phyloP scores from a whole-genome alignment of 2,329 filamentous ascomycete species.

The Cytospora piceae region DNA sequence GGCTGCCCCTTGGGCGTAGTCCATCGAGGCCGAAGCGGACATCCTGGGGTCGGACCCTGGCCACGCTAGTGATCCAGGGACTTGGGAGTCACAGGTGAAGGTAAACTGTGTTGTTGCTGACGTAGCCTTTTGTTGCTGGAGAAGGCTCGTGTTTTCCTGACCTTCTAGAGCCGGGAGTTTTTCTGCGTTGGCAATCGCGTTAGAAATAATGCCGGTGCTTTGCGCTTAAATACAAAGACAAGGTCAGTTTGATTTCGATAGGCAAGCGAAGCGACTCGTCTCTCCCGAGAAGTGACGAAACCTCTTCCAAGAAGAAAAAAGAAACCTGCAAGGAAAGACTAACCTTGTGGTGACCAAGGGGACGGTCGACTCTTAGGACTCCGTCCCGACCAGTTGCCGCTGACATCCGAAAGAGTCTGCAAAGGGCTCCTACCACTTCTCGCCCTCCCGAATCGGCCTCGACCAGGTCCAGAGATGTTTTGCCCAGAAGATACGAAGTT shows the following conservation, averaged over 20 bases:
- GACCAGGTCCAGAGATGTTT: conserved; percentile 81
- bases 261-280: conserved; percentile 9
- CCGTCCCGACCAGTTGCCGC: conserved; percentile 58
- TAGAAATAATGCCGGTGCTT: conserved; percentile 80
- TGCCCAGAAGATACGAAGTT: conserved; percentile 61
- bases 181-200: conserved; percentile 86
- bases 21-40: conserved; percentile 24
- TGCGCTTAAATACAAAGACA: conserved; percentile 44
- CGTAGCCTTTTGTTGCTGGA: conserved; percentile 64
- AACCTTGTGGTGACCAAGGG: conserved; percentile 52
- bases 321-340: conserved; percentile 36
- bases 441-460: conserved; percentile 78
- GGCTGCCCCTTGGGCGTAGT: conserved; percentile 30
- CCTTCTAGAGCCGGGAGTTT: conserved; percentile 66
- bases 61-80: conserved; percentile 77
- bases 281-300: conserved; percentile 3
- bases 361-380: conserved; percentile 50
- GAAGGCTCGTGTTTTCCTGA: conserved; percentile 77
- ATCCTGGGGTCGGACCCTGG: conserved; percentile 56
- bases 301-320: neutral
- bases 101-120: conserved; percentile 89
- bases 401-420: conserved; percentile 62
- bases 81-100: conserved; percentile 92
- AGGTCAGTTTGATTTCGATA: conserved; percentile 32
- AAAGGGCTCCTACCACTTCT: conserved; percentile 65